Evolutionary conservation across 2,329 filamentous ascomycete species (phyloP), one percentile per base, ranked within the genome.

Genomic region (Fusarium stilboides): DNA sequence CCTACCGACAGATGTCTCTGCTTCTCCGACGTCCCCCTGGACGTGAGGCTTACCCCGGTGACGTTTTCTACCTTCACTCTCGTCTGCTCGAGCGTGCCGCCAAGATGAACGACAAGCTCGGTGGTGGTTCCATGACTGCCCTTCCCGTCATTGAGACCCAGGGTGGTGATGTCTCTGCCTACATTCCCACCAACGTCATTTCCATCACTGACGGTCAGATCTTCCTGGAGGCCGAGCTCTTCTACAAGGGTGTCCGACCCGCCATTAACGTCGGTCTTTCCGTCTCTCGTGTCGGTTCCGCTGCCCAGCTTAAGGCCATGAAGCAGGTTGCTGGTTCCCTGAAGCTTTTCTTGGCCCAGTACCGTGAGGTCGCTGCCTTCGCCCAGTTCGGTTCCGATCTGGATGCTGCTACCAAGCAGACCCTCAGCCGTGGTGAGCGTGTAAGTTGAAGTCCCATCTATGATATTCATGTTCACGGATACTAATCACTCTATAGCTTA

Each of bases 261-360:
- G 96, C 96, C 87, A 99, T 99, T 85, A 99, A 99, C 91, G 96
- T 99, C 92, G 96, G 96, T 96, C 93, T 99, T 78, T 99, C 96
- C 79, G 96, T 99, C 78, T 99, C 96, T 77, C 96, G 96, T 93
- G 96, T 99, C 91, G 96, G 96, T 83, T 99, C 96, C 80, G 94
- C 96, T 83, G 96, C 96, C 82, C 96, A 99, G 90, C 90, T 98
- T 84, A 99, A 98, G 93, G 94, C 96, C 87, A 99, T 99, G 96
- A 99, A 99, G 91, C 96, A 99, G 89, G 96, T 99, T 78, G 96
- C 96, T 80, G 96, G 96, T 90, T 98, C 95, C 77, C 89, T 99
- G 81, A 99, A 99, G 91, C 94, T 99, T 78, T 99, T 98, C 94
- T 93, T 99, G 92, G 96, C 96, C 79, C 96, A 99, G 88, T 99